phyloP scores from a whole-genome alignment of 2,329 filamentous ascomycete genomes.

The Fusarium equiseti region DNA sequence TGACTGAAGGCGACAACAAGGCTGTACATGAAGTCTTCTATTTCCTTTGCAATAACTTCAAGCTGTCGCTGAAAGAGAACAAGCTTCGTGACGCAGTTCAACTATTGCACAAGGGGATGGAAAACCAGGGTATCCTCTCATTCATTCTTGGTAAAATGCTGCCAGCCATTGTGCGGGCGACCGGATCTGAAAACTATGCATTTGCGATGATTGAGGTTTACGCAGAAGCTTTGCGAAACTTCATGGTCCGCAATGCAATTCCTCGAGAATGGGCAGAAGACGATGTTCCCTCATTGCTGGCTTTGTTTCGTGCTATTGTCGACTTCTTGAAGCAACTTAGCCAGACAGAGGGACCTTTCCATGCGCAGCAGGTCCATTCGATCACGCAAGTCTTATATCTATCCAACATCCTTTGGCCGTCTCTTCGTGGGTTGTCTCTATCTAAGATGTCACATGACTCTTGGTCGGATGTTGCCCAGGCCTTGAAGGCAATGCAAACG shows the following conservation, averaged over 20 bases:
- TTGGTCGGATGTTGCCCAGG: slow-evolving; percentile 38
- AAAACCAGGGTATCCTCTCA: slow-evolving; percentile 56
- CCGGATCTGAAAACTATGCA: slow-evolving; percentile 50
- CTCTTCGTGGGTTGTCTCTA: slow-evolving; percentile 41
- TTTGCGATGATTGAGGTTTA: slow-evolving; percentile 67
- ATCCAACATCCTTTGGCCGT: slow-evolving; percentile 50
- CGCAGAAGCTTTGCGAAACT: slow-evolving; percentile 55
- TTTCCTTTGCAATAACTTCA: slow-evolving; percentile 69
- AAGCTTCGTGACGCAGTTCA: slow-evolving; percentile 60
- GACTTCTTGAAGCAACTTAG: slow-evolving; percentile 47
- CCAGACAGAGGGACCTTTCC: slow-evolving; percentile 35
- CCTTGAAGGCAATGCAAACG: slow-evolving; percentile 31
- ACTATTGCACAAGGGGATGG: slow-evolving; percentile 64
- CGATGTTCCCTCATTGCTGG: slow-evolving; percentile 50
- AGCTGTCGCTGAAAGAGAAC: slow-evolving; percentile 63
- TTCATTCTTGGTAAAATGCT: slow-evolving; percentile 67
- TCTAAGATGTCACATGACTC: slow-evolving; percentile 8
- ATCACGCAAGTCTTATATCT: slow-evolving; percentile 47
- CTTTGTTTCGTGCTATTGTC: slow-evolving; percentile 50
- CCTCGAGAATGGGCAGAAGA: slow-evolving; percentile 54
- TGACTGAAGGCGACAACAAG: slow-evolving; percentile 64
- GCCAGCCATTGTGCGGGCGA: slow-evolving; percentile 62
- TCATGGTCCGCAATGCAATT: slow-evolving; percentile 52
- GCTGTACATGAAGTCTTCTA: slow-evolving; percentile 65
- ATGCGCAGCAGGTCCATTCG: slow-evolving; percentile 46